Base-by-base conservation (phyloP, 2,329 filamentous ascomycete genomes). In the Colletotrichum sidae region DNA sequence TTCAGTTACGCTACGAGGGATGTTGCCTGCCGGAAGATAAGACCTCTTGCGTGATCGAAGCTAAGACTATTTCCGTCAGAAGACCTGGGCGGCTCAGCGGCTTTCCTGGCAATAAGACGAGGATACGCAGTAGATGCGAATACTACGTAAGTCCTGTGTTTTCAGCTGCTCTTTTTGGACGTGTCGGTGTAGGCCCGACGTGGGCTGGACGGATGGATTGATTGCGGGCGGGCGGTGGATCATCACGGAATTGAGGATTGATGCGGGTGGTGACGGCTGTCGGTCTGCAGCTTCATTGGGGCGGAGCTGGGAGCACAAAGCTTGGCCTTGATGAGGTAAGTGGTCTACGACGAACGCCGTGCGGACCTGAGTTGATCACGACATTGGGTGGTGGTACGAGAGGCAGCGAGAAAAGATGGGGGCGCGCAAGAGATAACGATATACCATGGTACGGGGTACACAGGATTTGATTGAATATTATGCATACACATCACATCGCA, bases 261-360 rank as follows among this genome's bases (percentile, higher is more conserved):
- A 9, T 13, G 15, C 15, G 42, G 15, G 11, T 42, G 39, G n/a
- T 10, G 39, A n/a, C 39, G 62, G 62, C 62, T 65, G 17, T 65
- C 58, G 62, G 62, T 53, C 25, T 7, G 17, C 11, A 6, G 12
- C 25, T n/a, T 62, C 34, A 51, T 65, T 65, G 62, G 62, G 7
- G 6, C 8, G 25, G 33, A 35, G 17, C 13, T 37, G 15, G 9
- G 6, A 11, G 10, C 13, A 25, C 25, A 11, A 3, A n/a, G 52
- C 51, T 55, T 55, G 41, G 37, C 52, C 56, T 38, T 25, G 25
- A 25, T 25, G 25, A 25, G 25, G 25, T 25, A 25, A 25, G 25
- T 25, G 25, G 25, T 25, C 25, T 25, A 25, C 25, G 56, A 59
- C 45, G 53, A 53, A 49, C 44, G 39, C 39, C 9, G 39, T 13